phyloP scores from a whole-genome alignment of 2,329 filamentous ascomycete genomes.

The Dactylellina sp. region DNA sequence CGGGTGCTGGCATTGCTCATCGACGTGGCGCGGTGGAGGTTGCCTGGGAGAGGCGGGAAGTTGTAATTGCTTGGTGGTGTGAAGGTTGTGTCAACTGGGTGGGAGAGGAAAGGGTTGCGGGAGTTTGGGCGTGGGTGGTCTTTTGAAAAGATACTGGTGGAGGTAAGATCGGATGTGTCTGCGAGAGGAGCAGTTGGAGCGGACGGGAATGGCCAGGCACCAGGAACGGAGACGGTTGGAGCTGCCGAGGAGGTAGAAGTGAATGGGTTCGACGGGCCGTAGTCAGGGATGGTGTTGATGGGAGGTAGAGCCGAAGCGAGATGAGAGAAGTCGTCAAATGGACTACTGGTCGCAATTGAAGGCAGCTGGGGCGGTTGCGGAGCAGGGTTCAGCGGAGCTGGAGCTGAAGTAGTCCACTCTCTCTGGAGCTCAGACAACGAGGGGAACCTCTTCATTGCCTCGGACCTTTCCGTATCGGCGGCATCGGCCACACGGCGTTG shows the following conservation, averaged over 20 bases:
- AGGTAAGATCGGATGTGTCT: slow-evolving; percentile 49
- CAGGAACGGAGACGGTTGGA: slow-evolving; percentile 29
- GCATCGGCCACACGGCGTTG: slow-evolving; percentile 15
- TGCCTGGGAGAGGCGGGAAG: slow-evolving; percentile 52
- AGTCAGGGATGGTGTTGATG: slow-evolving; percentile 3
- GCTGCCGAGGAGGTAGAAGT: slow-evolving; percentile 18
- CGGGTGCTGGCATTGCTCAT: slow-evolving; percentile 49
- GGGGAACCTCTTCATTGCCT: slow-evolving; percentile 59
- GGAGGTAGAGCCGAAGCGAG: slow-evolving; percentile 37
- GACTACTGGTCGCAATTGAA: slow-evolving; percentile 22
- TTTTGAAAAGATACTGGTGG: background rate
- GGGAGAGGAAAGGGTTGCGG: slow-evolving; percentile 50
- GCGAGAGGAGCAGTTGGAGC: slow-evolving; percentile 36
- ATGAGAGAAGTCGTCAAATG: slow-evolving; percentile 42
- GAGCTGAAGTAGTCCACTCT: slow-evolving; percentile 28
- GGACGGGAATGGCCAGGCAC: slow-evolving; percentile 50
- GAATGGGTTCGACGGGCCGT: slow-evolving; percentile 41
- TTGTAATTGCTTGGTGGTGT: slow-evolving; percentile 42
- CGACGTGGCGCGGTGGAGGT: slow-evolving; percentile 48
- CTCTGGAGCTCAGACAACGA: slow-evolving; percentile 58
- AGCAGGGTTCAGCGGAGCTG: slow-evolving; percentile 9
- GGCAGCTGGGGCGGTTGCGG: slow-evolving; percentile 18
- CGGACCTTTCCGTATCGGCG: slow-evolving; percentile 41
- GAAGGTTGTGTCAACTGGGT: slow-evolving; percentile 51
- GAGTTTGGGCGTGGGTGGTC: slow-evolving; percentile 40